Percentiles rank a stretch among this genome's conserved stretches.
Evolutionary conservation across 495 filamentous ascomycete genomes (phyloP).

Genomic region (Pseudomonodictys pantanalensis): DNA sequence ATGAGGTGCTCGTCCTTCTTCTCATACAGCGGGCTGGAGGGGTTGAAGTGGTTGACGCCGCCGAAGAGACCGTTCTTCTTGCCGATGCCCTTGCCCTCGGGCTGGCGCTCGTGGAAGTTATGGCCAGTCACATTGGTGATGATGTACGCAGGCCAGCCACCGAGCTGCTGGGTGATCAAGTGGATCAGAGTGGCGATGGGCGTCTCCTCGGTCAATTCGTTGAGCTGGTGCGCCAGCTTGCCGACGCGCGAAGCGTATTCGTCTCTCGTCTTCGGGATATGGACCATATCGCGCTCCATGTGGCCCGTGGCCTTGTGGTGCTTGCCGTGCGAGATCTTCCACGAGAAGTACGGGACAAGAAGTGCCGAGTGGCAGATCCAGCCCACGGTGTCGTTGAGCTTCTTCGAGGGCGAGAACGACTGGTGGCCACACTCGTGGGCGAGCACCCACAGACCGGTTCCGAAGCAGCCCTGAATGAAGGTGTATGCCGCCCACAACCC

Average conservation of each 20-base stretch:
- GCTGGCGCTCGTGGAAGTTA: conserved; percentile 75
- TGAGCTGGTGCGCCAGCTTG: conserved; percentile 68
- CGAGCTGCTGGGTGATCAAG: conserved; percentile 77
- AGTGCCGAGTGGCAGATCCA: conserved; percentile 64
- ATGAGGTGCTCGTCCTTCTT: conserved; percentile 71
- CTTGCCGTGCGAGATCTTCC: conserved; percentile 71
- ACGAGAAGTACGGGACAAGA: conserved; percentile 71
- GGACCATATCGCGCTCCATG: conserved; percentile 96
- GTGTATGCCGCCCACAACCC: conserved; percentile 65
- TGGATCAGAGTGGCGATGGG: conserved; percentile 74
- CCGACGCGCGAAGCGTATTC: conserved; percentile 69
- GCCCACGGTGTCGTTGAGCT: conserved; percentile 64
- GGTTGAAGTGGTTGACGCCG: conserved; percentile 94
- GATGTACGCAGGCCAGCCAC: conserved; percentile 88
- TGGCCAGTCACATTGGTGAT: conserved; percentile 89
- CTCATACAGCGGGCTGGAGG: conserved; percentile 84
- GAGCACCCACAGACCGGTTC: conserved; percentile 78
- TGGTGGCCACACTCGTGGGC: conserved; percentile 86
- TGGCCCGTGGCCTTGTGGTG: conserved; percentile 91
- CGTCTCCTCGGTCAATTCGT: conserved; percentile 90
- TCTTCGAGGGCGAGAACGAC: conserved; percentile 61
- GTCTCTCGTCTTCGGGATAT: conserved; percentile 81
- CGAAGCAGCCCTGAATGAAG: conserved; percentile 71
- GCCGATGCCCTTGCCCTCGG: conserved; percentile 71
- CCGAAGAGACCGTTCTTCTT: conserved; percentile 73